Evolutionary conservation across 164 flowering plant species (phyloP).

Genomic region (Chimonanthus praecox): DNA sequence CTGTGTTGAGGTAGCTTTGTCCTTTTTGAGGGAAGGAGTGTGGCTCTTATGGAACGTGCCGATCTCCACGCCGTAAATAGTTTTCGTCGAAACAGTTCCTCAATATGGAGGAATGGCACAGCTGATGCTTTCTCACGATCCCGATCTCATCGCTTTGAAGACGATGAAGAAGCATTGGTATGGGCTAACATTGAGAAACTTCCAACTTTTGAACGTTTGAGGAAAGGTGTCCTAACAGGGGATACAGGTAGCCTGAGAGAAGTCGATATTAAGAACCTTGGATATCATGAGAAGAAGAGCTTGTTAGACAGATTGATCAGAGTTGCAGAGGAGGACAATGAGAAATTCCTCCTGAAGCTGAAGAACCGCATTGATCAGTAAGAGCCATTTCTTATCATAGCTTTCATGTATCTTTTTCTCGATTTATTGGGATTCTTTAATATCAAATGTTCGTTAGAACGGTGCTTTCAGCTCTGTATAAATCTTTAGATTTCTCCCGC

Average conservation of each 20-base stretch:
- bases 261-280: slow-evolving; percentile 33
- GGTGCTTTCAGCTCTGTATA: too few species aligned
- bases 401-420: neutral
- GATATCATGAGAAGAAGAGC: slow-evolving; percentile 29
- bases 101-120: slow-evolving; percentile 27
- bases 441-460: neutral
- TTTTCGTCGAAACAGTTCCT: slow-evolving; percentile 15
- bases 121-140: slow-evolving; percentile 25
- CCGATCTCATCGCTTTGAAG: slow-evolving; percentile 22
- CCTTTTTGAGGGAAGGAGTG: too few species aligned
- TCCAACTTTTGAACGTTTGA: slow-evolving; percentile 36
- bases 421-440: neutral
- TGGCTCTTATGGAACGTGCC: neutral
- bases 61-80: slow-evolving; percentile 15
- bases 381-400: neutral
- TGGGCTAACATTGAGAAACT: slow-evolving; percentile 50
- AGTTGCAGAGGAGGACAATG: slow-evolving; percentile 61
- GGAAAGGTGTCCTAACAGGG: slow-evolving; percentile 30
- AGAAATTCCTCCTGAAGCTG: slow-evolving; percentile 58
- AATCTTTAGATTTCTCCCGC: too few species aligned
- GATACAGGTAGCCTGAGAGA: slow-evolving; percentile 20
- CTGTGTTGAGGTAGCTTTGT: neutral
- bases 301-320: slow-evolving; percentile 50
- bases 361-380: slow-evolving; percentile 36
- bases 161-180: slow-evolving; percentile 41